Evolutionary conservation across 495 filamentous ascomycete species (phyloP).

Genomic region (Baudoinia panamericana): DNA sequence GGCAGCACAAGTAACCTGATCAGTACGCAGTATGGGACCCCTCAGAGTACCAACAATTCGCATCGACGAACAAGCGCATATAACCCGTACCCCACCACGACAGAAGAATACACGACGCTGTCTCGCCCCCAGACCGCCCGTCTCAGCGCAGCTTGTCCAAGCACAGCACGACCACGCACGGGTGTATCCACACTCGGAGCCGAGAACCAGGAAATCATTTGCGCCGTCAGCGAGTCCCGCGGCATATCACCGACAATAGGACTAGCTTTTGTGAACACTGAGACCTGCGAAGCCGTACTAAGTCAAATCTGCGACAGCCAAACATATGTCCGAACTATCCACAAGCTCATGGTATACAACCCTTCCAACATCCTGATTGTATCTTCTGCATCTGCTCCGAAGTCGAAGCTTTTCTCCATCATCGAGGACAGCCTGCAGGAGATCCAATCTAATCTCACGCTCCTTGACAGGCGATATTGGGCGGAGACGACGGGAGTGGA

Average conservation of each 20-base stretch:
- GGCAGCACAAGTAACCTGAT: no score
- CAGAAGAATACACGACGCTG: constrained; percentile 23
- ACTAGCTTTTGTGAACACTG: constrained; percentile 76
- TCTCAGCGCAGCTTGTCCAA: constrained; percentile 19
- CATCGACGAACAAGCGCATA: no score
- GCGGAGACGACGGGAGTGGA: constrained; percentile 70
- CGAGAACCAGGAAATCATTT: constrained; percentile 61
- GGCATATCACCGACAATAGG: constrained; percentile 79
- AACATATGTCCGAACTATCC: constrained; percentile 70
- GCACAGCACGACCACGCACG: constrained; percentile 49
- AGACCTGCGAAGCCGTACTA: constrained; percentile 66
- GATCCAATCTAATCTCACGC: constrained; percentile 40
- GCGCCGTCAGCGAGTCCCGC: constrained; percentile 80
- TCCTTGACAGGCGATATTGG: constrained; percentile 75
- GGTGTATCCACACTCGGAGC: constrained; percentile 47
- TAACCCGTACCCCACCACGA: constrained; percentile 7
- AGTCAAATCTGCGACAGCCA: constrained; percentile 87
- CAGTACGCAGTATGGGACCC: no score
- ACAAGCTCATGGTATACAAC: constrained; percentile 68
- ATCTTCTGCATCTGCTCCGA: constrained; percentile 49
- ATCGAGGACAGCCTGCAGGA: constrained; percentile 54
- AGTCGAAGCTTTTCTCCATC: constrained; percentile 64
- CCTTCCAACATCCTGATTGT: constrained; percentile 64
- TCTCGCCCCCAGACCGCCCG: constrained; percentile 34
- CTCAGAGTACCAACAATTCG: no score